phyloP scores from a whole-genome alignment of 306 rosid genomes.

The Psophocarpus tetragonolobus region DNA sequence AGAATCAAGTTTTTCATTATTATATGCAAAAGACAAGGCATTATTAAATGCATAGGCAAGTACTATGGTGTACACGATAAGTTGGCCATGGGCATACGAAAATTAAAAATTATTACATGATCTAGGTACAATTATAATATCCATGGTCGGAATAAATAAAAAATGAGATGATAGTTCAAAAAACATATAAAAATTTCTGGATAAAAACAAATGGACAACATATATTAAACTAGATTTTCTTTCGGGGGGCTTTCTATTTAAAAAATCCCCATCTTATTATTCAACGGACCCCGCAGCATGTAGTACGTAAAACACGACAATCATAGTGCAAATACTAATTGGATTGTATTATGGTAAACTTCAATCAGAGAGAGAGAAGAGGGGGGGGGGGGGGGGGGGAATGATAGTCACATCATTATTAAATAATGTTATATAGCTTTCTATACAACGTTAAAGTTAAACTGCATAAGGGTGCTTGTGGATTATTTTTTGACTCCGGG shows the following conservation, averaged over 20 bases:
- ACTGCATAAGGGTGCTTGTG: background rate
- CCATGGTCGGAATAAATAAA: too few species aligned
- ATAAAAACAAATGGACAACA: conserved; percentile 41
- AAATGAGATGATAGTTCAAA: too few species aligned
- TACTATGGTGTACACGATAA: conserved; percentile 24
- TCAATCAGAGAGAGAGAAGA: background rate
- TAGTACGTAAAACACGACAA: conserved; percentile 13
- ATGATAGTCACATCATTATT: background rate
- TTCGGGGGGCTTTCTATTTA: conserved; percentile 19
- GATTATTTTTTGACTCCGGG: too few species aligned
- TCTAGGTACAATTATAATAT: too few species aligned
- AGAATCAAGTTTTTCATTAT: conserved; percentile 35
- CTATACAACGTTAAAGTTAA: background rate
- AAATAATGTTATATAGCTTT: background rate
- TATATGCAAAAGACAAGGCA: conserved; percentile 29
- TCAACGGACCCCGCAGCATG: conserved; percentile 33
- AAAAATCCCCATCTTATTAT: conserved; percentile 37
- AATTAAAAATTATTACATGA: too few species aligned
- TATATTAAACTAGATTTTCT: conserved; percentile 20
- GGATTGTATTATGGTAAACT: background rate
- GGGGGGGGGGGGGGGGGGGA: too few species aligned
- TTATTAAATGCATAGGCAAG: conserved; percentile 33
- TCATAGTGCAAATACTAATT: background rate
- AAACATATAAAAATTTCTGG: too few species aligned
- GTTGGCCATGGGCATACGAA: too few species aligned